Percentiles rank a stretch among this genome's conserved stretches.
phyloP scores from a whole-genome alignment of 2,329 filamentous ascomycete genomes.

The Dothideomycetes sp. region DNA sequence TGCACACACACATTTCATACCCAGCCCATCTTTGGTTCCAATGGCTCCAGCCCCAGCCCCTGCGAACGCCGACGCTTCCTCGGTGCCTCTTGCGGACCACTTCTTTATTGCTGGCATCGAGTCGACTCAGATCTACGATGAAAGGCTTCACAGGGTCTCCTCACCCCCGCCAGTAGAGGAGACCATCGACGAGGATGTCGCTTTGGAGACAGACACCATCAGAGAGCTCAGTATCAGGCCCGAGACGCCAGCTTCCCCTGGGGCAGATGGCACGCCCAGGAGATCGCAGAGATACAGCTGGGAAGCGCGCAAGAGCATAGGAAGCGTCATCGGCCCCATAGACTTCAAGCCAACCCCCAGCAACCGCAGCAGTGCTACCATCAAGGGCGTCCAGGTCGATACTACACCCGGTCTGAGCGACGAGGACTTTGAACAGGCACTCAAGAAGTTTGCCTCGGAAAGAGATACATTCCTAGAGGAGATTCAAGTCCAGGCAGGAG shows the following conservation, averaged over 20 bases:
- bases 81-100: constrained; percentile 51
- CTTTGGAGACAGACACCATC: constrained; percentile 41
- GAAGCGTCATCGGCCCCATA: constrained; percentile 34
- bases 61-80: constrained; percentile 12
- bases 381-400: constrained; percentile 35
- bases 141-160: constrained; percentile 20
- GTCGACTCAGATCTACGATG: constrained; percentile 40
- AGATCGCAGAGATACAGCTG: constrained; percentile 31
- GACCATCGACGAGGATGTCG: constrained; percentile 45
- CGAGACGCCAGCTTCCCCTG: constrained; percentile 31
- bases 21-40: no score
- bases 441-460: constrained; percentile 92
- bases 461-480: constrained; percentile 89
- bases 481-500: constrained; percentile 76
- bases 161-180: constrained; percentile 31
- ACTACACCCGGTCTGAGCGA: constrained; percentile 44
- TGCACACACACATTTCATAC: no score
- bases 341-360: constrained; percentile 41
- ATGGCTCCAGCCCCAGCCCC: constrained; percentile 9
- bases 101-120: constrained; percentile 53
- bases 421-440: constrained; percentile 85
- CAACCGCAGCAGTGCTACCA: constrained; percentile 54
- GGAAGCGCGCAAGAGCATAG: constrained; percentile 40
- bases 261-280: constrained; percentile 24
- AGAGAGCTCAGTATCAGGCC: constrained; percentile 28